Evolutionary conservation across 192 early-diverging fungal species (phyloP).

Genomic region (Pilobolus umbonatus): DNA sequence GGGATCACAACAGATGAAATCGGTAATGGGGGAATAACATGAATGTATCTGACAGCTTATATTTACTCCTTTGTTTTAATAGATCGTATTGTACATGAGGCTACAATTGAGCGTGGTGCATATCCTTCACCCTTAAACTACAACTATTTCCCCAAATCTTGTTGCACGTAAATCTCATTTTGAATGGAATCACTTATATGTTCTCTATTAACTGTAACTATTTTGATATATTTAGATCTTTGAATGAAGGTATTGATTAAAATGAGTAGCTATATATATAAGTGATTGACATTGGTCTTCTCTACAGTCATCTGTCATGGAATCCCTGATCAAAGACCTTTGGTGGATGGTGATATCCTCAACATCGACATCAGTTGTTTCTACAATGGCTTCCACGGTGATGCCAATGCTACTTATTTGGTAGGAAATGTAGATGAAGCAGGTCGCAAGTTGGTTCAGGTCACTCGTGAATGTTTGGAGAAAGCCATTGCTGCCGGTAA

Average conservation of each 20-base stretch:
- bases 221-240: conserved; percentile 27
- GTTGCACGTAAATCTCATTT: conserved; percentile 72
- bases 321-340: conserved; percentile 89
- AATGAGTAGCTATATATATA: conserved; percentile 90
- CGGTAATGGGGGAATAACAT: conserved; percentile 11
- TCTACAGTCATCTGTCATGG: conserved; percentile 96
- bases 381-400: conserved; percentile 91
- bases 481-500: conserved; percentile 87
- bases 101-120: conserved; percentile 80
- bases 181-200: conserved; percentile 3
- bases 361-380: conserved; percentile 91
- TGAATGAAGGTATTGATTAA: conserved; percentile 79
- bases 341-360: conserved; percentile 94
- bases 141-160: conserved; percentile 92
- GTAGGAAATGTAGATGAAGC: conserved; percentile 84
- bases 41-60: background rate
- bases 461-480: conserved; percentile 82
- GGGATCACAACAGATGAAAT: conserved; percentile 96
- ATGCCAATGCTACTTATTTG: conserved; percentile 89
- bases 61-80: background rate
- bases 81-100: conserved; percentile 94
- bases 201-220: conserved; percentile 3
- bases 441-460: conserved; percentile 71
- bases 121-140: conserved; percentile 99
- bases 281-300: conserved; percentile 79